phyloP scores from a whole-genome alignment of 148 eudicot genomes.

The Cornus kousa region DNA sequence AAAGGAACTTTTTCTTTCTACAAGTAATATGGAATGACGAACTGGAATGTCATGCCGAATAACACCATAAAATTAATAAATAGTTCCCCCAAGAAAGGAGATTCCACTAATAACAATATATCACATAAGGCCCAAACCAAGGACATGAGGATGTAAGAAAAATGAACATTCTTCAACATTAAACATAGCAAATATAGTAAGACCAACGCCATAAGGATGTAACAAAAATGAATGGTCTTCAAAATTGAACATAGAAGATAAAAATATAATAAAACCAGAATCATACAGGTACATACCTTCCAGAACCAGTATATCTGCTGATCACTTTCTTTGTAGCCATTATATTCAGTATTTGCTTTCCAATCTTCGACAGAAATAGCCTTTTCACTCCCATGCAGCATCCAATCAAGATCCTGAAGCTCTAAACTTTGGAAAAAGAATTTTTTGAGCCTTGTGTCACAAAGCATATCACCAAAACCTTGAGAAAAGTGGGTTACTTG shows the following conservation, averaged over 20 bases:
- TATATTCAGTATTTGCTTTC: constrained; percentile 80
- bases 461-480: constrained; percentile 77
- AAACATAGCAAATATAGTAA: too few species aligned
- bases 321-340: constrained; percentile 71
- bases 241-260: neutral
- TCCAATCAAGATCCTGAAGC: constrained; percentile 75
- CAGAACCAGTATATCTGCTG: constrained; percentile 86
- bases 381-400: constrained; percentile 76
- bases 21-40: too few species aligned
- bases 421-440: constrained; percentile 66
- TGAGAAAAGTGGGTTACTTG: constrained; percentile 65
- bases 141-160: neutral
- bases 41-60: too few species aligned
- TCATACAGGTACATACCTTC: constrained; percentile 59
- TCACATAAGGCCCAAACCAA: neutral
- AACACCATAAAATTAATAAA: too few species aligned
- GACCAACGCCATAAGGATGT: neutral
- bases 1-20: too few species aligned
- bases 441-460: constrained; percentile 17
- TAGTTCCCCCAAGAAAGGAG: too few species aligned
- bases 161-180: neutral
- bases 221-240: neutral
- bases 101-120: too few species aligned
- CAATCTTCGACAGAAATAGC: constrained; percentile 81
- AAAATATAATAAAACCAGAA: neutral